Conservation (phyloP, 768 basidiomycete genomes). For the Mycena haematopus region DNA sequence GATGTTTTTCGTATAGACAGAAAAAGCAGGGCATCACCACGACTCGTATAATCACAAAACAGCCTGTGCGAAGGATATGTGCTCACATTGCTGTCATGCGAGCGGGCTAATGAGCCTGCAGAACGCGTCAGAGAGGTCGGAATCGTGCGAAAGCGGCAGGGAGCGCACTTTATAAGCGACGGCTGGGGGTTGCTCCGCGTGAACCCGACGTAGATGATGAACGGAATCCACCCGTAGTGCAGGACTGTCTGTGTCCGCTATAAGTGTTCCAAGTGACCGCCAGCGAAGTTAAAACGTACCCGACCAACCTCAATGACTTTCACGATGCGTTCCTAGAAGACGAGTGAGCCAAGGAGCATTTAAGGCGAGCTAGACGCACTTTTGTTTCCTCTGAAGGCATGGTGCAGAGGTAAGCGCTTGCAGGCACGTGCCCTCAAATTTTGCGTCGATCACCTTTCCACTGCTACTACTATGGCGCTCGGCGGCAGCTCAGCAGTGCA, state of each 20-base stretch:
- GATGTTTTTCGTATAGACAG: slow-evolving; percentile 25
- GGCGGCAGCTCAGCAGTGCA: slow-evolving; percentile 59
- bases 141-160: neutral
- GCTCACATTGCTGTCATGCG: slow-evolving; percentile 63
- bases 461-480: slow-evolving; percentile 50
- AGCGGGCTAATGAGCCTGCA: slow-evolving; percentile 90
- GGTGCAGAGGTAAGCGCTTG: slow-evolving; percentile 15
- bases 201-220: slow-evolving; percentile 96
- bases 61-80: neutral
- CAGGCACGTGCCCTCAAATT: slow-evolving; percentile 12
- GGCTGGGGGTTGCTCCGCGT: slow-evolving; percentile 93
- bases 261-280: slow-evolving; percentile 2
- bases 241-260: slow-evolving; percentile 69
- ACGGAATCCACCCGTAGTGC: slow-evolving; percentile 95
- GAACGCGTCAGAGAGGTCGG: slow-evolving; percentile 18
- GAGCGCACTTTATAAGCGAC: slow-evolving; percentile 91
- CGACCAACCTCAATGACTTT: slow-evolving; percentile 83
- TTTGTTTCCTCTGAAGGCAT: slow-evolving; percentile 95
- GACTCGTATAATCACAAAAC: slow-evolving; percentile 63
- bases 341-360: neutral
- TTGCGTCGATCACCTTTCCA: slow-evolving; percentile 6
- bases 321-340: slow-evolving; percentile 74
- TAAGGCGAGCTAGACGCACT: slow-evolving; percentile 48
- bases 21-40: slow-evolving; percentile 60
- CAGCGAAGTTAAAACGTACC: slow-evolving; percentile 55